A percentile compares a stretch with the other conserved stretches of the same genome.
Conservation (phyloP, 176 grass and related monocot species). For the Ampelocalamus luodianensis region DNA sequence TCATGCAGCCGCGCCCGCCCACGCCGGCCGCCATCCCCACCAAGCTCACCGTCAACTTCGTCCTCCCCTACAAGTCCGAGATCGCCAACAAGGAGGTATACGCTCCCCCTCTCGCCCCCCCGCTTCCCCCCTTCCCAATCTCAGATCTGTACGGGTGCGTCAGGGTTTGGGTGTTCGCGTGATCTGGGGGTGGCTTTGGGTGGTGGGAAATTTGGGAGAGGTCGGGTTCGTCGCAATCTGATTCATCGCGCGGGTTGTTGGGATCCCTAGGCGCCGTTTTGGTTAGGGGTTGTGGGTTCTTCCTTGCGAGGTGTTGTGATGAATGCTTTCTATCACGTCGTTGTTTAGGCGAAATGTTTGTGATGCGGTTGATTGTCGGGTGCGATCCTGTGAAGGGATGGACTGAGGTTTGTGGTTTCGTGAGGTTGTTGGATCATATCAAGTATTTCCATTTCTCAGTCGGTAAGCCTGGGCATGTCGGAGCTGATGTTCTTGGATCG, state of each 20-base stretch:
- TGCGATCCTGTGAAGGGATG: neutral
- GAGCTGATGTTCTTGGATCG: neutral
- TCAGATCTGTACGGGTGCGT: constrained; percentile 42
- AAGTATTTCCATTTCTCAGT: neutral
- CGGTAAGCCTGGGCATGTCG: neutral
- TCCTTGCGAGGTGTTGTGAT: neutral
- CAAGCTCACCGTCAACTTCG: constrained; percentile 92
- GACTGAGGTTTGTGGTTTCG: neutral
- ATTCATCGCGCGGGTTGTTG: neutral
- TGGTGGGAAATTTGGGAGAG: neutral
- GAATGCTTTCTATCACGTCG: neutral
- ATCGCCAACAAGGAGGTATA: constrained; percentile 88
- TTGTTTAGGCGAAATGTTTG: neutral
- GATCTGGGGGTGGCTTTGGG: constrained; percentile 13
- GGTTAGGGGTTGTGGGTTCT: neutral
- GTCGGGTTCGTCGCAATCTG: neutral
- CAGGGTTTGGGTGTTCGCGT: constrained; percentile 31
- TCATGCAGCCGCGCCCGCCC: constrained; percentile 82
- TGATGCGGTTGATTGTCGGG: neutral
- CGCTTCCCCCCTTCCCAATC: neutral
- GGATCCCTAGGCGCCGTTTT: neutral
- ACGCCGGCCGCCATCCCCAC: constrained; percentile 67
- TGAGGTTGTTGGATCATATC: neutral
- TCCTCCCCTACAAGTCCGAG: constrained; percentile 92
- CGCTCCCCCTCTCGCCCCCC: neutral